Percentiles rank a stretch among this genome's conserved stretches.
These are phyloP conservation scores for Durotheca rogersii DNA, from an alignment of 495 filamentous ascomycete genomes.

Conservation along the genomic window DNA sequence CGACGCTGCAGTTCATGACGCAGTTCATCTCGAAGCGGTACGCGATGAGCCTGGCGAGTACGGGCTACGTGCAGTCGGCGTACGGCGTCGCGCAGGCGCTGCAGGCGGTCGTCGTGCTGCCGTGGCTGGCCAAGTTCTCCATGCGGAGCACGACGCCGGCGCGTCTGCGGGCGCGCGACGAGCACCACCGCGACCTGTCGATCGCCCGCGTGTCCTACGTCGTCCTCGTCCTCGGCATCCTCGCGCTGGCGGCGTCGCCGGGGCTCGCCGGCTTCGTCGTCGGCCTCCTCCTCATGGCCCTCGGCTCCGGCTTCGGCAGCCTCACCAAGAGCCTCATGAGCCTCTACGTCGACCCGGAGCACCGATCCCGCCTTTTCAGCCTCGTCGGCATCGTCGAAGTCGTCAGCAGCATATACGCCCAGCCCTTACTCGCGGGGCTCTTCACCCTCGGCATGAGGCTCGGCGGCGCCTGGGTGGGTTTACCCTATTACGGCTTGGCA, in stretches of 20 bases:
- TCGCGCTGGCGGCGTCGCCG: constrained; percentile 35
- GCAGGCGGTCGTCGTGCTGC: constrained; percentile 24
- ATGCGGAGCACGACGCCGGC: constrained; percentile 18
- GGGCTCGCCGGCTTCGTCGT: constrained; percentile 29
- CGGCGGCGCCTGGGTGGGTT: constrained; percentile 35
- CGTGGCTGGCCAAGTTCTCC: constrained; percentile 24
- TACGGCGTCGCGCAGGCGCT: constrained; percentile 28
- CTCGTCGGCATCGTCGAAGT: constrained; percentile 58
- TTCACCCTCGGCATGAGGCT: constrained; percentile 36
- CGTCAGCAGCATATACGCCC: constrained; percentile 54
- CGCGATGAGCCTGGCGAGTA: constrained; percentile 26
- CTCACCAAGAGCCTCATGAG: constrained; percentile 53
- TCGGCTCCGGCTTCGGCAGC: constrained; percentile 34
- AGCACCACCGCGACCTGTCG: constrained; percentile 51
- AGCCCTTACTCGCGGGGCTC: constrained; percentile 40
- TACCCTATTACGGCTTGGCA: constrained; percentile 35
- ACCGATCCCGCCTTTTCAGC: constrained; percentile 59
- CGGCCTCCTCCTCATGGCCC: constrained; percentile 35
- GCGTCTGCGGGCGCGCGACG: constrained; percentile 19
- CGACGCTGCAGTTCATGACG: constrained; percentile 27
- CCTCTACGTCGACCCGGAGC: constrained; percentile 53
- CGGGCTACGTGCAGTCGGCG: constrained; percentile 30
- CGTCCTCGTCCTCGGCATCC: constrained; percentile 48
- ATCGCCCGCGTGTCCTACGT: constrained; percentile 53
- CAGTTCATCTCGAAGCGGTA: constrained; percentile 37